Evolutionary conservation across 345 rosid genomes (phyloP).

Genomic region (Camelina hispida): DNA sequence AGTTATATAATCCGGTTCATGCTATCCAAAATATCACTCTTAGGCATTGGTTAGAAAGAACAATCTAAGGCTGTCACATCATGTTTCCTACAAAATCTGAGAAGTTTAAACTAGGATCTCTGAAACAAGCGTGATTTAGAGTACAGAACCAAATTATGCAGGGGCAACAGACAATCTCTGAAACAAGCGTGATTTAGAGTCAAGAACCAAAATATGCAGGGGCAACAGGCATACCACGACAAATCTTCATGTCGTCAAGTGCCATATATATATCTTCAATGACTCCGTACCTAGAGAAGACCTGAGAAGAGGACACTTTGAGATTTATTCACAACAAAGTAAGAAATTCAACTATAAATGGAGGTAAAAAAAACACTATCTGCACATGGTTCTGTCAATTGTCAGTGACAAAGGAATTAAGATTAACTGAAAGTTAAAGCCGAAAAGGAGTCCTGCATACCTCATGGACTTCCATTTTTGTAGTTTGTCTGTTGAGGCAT

Average conservation of each 20-base stretch:
- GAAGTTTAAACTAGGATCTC: conserved; percentile 1
- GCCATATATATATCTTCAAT: conserved; percentile 76
- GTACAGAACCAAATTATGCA: conserved; percentile 12
- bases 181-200: background rate
- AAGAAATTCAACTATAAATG: conserved; percentile 20
- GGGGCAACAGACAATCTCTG: conserved; percentile 28
- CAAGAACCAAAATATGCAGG: conserved; percentile 17
- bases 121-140: conserved; percentile 2
- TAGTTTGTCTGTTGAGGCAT: conserved; percentile 66
- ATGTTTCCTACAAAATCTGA: conserved; percentile 9
- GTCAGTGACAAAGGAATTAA: background rate
- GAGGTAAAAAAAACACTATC: background rate
- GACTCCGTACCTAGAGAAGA: conserved; percentile 71
- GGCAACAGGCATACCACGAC: conserved; percentile 61
- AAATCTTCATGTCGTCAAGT: conserved; percentile 67
- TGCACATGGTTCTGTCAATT: background rate
- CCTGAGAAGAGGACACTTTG: conserved; percentile 50
- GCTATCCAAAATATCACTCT: background rate
- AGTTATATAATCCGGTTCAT: conserved; percentile 1
- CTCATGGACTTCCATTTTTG: conserved; percentile 71
- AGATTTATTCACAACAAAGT: background rate
- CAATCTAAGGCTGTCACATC: background rate
- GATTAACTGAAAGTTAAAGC: background rate
- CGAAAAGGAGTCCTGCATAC: conserved; percentile 47
- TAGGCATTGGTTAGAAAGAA: background rate